A percentile compares a stretch with the other conserved stretches of the same genome.
Evolutionary conservation across 2,329 filamentous ascomycete species (phyloP).

Genomic region (Botrytis sinoallii): DNA sequence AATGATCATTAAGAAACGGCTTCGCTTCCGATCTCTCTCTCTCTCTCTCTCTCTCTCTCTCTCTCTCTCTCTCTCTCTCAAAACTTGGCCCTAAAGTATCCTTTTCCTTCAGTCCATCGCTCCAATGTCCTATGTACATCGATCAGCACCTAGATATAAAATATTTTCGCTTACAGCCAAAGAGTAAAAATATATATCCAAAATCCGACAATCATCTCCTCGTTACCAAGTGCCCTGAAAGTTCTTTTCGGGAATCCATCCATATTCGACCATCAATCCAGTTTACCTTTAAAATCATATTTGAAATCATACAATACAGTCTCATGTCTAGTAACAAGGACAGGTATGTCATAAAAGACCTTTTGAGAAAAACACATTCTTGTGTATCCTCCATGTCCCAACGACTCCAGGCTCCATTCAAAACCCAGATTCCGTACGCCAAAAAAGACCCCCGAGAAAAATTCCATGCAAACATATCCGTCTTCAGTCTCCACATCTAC

Average conservation of each 20-base stretch:
- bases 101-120: not conserved
- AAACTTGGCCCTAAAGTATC: not conserved
- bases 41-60: too few species aligned
- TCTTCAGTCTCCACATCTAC: not conserved
- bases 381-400: constrained; percentile 12
- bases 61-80: not conserved
- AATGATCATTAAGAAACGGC: not conserved
- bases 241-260: not conserved
- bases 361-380: not conserved
- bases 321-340: constrained; percentile 17
- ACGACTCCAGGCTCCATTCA: constrained; percentile 19
- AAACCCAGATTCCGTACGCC: constrained; percentile 15
- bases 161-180: constrained; percentile 1
- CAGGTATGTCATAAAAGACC: constrained; percentile 4
- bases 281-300: constrained; percentile 16
- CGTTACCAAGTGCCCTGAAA: not conserved
- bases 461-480: not conserved
- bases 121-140: constrained; percentile 10
- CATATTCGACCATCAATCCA: not conserved
- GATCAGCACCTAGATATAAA: not conserved
- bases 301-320: constrained; percentile 13
- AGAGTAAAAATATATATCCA: not conserved
- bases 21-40: not conserved
- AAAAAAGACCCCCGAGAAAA: constrained; percentile 14
- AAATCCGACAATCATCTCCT: not conserved